A percentile compares a stretch with the other conserved stretches of the same genome.
Conservation (phyloP, 352 stramenopile genomes). For the Pythium scleroteichum region DNA sequence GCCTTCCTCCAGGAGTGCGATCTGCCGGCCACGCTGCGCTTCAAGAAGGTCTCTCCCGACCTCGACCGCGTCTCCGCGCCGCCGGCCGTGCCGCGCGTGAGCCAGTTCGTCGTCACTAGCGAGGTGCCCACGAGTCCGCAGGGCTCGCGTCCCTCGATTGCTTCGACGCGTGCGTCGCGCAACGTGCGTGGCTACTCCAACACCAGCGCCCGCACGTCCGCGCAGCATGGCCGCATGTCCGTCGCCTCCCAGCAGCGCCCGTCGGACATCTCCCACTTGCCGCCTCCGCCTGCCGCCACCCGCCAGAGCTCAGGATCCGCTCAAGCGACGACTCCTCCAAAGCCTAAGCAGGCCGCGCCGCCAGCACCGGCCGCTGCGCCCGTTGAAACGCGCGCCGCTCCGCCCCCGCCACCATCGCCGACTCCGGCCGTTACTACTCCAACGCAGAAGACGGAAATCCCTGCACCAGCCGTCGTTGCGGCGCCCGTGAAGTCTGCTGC, state of each 20-base stretch:
- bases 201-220: conserved; percentile 25
- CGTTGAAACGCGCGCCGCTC: neutral
- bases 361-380: neutral
- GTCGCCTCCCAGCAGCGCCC: conserved; percentile 26
- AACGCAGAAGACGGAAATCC: neutral
- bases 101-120: conserved; percentile 72
- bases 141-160: conserved; percentile 29
- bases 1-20: conserved; percentile 83
- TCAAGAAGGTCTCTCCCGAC: conserved; percentile 79
- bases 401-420: conserved; percentile 22
- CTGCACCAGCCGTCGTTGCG: neutral
- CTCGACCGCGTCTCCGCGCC: conserved; percentile 35
- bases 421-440: conserved; percentile 12
- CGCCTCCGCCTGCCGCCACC: conserved; percentile 15
- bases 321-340: neutral
- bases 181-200: conserved; percentile 17
- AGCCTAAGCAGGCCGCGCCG: neutral
- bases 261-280: conserved; percentile 21
- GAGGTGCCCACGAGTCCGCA: conserved; percentile 56
- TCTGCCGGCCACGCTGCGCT: conserved; percentile 80
- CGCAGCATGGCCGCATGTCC: conserved; percentile 29
- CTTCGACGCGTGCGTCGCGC: conserved; percentile 20
- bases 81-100: conserved; percentile 48
- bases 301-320: conserved; percentile 14
- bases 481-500: neutral